phyloP scores from a whole-genome alignment of 2,329 filamentous ascomycete species.

The Ophiostoma himal-ulmi region DNA sequence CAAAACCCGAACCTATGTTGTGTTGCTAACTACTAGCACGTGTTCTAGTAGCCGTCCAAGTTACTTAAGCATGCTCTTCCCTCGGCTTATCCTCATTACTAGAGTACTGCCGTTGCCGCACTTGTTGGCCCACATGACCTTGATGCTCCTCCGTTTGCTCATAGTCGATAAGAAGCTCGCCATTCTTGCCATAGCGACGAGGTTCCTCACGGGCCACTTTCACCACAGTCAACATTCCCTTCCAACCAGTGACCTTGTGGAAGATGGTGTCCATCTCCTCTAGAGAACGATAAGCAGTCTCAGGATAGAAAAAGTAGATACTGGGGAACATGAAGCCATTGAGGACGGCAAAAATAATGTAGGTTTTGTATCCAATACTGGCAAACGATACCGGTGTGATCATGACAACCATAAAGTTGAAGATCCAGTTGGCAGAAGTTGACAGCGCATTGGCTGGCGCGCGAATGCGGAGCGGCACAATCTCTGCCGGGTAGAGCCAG shows the following conservation, averaged over 20 bases:
- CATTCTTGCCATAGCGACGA: conserved; percentile 52
- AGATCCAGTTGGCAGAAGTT: conserved; percentile 36
- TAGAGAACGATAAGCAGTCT: conserved; percentile 50
- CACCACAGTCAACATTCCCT: conserved; percentile 40
- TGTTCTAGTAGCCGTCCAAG: too few species aligned
- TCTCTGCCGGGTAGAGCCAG: conserved; percentile 56
- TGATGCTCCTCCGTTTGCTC: conserved; percentile 28
- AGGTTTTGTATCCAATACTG: conserved; percentile 49
- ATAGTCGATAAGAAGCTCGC: conserved; percentile 48
- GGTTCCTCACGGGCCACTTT: conserved; percentile 44
- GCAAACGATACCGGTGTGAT: conserved; percentile 54
- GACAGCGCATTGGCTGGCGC: conserved; percentile 54
- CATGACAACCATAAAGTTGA: conserved; percentile 56
- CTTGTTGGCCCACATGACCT: not conserved
- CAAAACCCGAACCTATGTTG: too few species aligned
- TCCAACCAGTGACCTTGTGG: conserved; percentile 46
- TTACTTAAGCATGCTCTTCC: not conserved
- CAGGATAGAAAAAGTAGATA: conserved; percentile 49
- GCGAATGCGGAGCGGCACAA: conserved; percentile 46
- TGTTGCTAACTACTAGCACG: too few species aligned
- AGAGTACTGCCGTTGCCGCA: not conserved
- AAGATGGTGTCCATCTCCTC: conserved; percentile 64
- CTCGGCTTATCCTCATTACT: conserved; percentile 8
- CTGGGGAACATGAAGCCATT: conserved; percentile 48
- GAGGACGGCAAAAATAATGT: conserved; percentile 51